Conservation (phyloP, 108 stramenopile genomes). For the Parietichytrium sp. region DNA sequence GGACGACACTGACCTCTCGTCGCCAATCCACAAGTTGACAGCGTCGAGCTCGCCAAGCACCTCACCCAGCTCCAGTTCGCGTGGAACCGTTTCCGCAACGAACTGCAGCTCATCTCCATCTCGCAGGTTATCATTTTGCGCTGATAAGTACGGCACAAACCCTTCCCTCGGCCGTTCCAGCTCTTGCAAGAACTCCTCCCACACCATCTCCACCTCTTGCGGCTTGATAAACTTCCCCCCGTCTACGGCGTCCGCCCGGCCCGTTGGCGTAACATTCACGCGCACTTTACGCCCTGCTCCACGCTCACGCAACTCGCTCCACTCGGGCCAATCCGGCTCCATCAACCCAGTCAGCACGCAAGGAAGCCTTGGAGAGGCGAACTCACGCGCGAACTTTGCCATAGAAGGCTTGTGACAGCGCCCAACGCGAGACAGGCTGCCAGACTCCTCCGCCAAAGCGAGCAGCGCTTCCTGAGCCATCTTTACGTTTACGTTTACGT, state of each 20-base stretch:
- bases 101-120: constrained; percentile 53
- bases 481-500: too few species aligned
- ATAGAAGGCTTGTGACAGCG: too few species aligned
- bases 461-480: too few species aligned
- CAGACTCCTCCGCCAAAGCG: too few species aligned
- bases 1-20: constrained; percentile 78
- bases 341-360: too few species aligned
- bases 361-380: too few species aligned
- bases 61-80: constrained; percentile 58
- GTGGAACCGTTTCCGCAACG: constrained; percentile 55
- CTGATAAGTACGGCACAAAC: constrained; percentile 71
- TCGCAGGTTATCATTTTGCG: constrained; percentile 80
- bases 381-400: too few species aligned
- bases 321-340: too few species aligned
- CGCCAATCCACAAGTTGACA: constrained; percentile 91
- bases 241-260: constrained; percentile 79
- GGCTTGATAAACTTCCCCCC: constrained; percentile 76
- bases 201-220: constrained; percentile 67
- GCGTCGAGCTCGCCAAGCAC: constrained; percentile 78
- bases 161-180: constrained; percentile 42
- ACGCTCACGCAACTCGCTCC: constrained; percentile 59
- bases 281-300: constrained; percentile 51
- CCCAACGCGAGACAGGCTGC: too few species aligned
- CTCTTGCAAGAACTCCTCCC: constrained; percentile 59
- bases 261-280: constrained; percentile 87